Conservation (phyloP, 805 yeast species). For the Candida pseudofarinosa region DNA sequence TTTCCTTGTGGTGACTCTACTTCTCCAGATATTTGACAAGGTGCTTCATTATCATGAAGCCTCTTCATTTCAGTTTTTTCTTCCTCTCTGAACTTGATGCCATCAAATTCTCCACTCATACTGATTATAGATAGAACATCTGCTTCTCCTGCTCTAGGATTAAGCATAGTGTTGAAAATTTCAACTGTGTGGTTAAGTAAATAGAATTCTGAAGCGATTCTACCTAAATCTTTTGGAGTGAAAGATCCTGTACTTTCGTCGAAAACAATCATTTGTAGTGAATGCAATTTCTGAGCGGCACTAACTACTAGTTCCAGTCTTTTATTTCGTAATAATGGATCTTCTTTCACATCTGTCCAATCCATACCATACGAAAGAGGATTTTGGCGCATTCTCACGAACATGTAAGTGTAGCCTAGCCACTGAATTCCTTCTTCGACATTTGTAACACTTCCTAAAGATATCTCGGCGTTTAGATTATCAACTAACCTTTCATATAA, state of each 20-base stretch:
- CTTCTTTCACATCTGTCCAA: conserved; percentile 80
- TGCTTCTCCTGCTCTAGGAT: conserved; percentile 85
- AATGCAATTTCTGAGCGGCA: conserved; percentile 82
- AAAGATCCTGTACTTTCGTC: conserved; percentile 82
- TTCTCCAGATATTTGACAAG: conserved; percentile 81
- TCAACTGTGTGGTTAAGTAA: conserved; percentile 81
- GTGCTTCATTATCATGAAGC: conserved; percentile 55
- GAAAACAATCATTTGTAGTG: conserved; percentile 87
- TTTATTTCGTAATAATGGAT: conserved; percentile 70
- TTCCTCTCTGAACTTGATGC: conserved; percentile 83
- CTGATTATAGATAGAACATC: conserved; percentile 84
- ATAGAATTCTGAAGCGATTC: conserved; percentile 93
- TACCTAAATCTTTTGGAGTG: conserved; percentile 82
- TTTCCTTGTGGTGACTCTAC: conserved; percentile 77
- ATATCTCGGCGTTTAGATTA: conserved; percentile 92
- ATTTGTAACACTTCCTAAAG: conserved; percentile 91
- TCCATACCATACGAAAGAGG: conserved; percentile 90
- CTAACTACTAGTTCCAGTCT: conserved; percentile 70
- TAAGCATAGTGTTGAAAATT: conserved; percentile 79
- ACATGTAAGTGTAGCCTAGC: conserved; percentile 96
- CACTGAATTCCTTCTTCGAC: conserved; percentile 93
- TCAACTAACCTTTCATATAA: conserved; percentile 77
- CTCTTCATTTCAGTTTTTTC: conserved; percentile 70
- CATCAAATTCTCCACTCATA: conserved; percentile 91
- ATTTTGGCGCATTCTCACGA: conserved; percentile 89